Evolutionary conservation across 1,284 basidiomycete species (phyloP).

Genomic region (Schizopora paradoxa): DNA sequence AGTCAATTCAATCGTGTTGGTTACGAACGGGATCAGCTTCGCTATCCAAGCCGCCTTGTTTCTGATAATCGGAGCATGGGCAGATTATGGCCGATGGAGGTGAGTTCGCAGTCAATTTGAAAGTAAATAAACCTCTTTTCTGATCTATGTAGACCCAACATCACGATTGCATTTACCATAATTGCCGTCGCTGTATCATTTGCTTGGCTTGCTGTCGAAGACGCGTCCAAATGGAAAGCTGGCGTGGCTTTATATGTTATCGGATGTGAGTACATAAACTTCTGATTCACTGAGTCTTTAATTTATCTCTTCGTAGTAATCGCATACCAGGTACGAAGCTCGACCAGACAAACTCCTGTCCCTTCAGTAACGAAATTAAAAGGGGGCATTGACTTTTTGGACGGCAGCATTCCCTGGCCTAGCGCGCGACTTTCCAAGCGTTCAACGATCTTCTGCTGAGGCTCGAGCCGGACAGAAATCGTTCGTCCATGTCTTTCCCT

Average conservation of each 20-base stretch:
- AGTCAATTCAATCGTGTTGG: constrained; percentile 75
- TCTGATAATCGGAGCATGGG: constrained; percentile 65
- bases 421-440: constrained; percentile 66
- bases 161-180: constrained; percentile 72
- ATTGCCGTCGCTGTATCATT: constrained; percentile 66
- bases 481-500: constrained; percentile 28
- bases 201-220: constrained; percentile 69
- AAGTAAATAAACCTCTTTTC: constrained; percentile 10
- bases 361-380: constrained; percentile 2
- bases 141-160: constrained; percentile 51
- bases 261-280: constrained; percentile 46
- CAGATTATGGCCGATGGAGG: constrained; percentile 76
- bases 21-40: constrained; percentile 73
- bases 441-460: constrained; percentile 44
- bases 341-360: neutral
- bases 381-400: constrained; percentile 77
- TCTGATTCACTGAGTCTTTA: neutral
- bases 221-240: constrained; percentile 62
- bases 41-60: constrained; percentile 66
- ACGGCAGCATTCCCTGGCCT: constrained; percentile 81
- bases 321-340: constrained; percentile 55
- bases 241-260: constrained; percentile 70
- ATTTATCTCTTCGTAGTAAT: constrained; percentile 48
- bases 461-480: constrained; percentile 39
- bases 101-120: constrained; percentile 22